Evolutionary conservation across 164 flowering plant species (phyloP), one percentile per base, ranked within the genome.

Genomic region (Euptelea pleiosperma): DNA sequence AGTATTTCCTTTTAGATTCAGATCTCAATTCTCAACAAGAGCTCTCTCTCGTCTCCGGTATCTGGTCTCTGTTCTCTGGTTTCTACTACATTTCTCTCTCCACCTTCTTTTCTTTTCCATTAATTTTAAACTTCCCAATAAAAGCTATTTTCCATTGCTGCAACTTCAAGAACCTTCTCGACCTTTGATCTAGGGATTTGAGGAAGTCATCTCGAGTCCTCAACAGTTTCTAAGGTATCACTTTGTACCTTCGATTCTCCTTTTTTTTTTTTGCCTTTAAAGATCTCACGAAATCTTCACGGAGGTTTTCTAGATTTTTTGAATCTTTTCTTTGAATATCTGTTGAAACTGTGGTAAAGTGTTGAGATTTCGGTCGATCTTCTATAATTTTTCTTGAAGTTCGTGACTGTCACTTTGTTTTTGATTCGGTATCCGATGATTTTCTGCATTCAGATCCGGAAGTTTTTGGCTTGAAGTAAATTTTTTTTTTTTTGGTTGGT

Each of bases 21-120:
- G 66, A 43, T 63, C 67, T 63, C 57, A 10, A 4, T 4, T n/a
- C 7, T 31, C 30, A n/a, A n/a, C n/a, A n/a, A n/a, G n/a, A n/a
- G n/a, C n/a, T n/a, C n/a, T n/a, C n/a, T n/a, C n/a, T n/a, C n/a
- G n/a, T n/a, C n/a, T n/a, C n/a, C n/a, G n/a, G n/a, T n/a, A n/a
- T n/a, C n/a, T n/a, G n/a, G n/a, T n/a, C n/a, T 25, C 2, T 34
- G 43, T 24, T 28, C 37, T 26, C 22, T 6, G 5, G 14, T 28
- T 39, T 46, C 12, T 3, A n/a, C n/a, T n/a, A n/a, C 16, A 2
- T 16, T 44, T 5, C 44, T 26, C 24, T 49, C n/a, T 25, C 25
- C 3, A 21, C 19, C 25, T 47, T n/a, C 16, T 34, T 52, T 52
- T 6, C 31, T 34, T 36, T 28, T 35, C 14, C 18, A 6, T 39